Evolutionary conservation across 495 filamentous ascomycete species (phyloP).

Genomic region (Hypoxylon lienhwacheense): DNA sequence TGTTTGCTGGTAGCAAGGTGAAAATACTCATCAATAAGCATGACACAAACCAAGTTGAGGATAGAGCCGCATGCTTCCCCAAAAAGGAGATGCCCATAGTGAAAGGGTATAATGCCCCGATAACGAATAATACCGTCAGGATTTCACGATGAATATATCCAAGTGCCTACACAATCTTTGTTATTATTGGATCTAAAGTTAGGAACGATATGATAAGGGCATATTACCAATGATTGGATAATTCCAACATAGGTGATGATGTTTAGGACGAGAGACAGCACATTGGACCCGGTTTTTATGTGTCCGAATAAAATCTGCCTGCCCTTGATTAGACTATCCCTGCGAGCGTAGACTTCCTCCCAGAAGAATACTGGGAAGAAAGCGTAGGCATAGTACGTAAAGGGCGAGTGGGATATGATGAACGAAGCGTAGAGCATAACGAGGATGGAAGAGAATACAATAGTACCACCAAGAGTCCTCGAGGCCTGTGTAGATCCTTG

Average conservation of each 20-base stretch:
- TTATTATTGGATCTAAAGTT: not conserved
- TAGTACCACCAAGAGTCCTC: constrained; percentile 60
- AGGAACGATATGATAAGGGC: not conserved
- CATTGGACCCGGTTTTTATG: constrained; percentile 58
- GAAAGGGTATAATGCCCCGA: constrained; percentile 76
- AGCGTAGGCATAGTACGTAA: constrained; percentile 89
- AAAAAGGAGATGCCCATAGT: constrained; percentile 75
- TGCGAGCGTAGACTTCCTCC: constrained; percentile 89
- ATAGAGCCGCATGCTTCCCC: constrained; percentile 61
- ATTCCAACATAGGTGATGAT: constrained; percentile 66
- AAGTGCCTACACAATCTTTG: constrained; percentile 48
- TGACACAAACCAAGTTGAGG: constrained; percentile 70
- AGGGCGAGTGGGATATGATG: constrained; percentile 73
- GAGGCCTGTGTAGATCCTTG: constrained; percentile 68
- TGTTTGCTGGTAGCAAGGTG: constrained; percentile 84
- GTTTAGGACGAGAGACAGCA: constrained; percentile 63
- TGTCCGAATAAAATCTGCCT: constrained; percentile 68
- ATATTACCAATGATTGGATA: constrained; percentile 75
- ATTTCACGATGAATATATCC: constrained; percentile 92
- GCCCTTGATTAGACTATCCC: constrained; percentile 69
- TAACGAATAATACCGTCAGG: constrained; percentile 75
- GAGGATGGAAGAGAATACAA: constrained; percentile 75
- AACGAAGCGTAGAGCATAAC: constrained; percentile 77
- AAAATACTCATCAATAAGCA: constrained; percentile 87
- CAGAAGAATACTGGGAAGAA: constrained; percentile 93